Conservation (phyloP, 2,329 filamentous ascomycete genomes). For the Hirsutella rhossiliensis region DNA sequence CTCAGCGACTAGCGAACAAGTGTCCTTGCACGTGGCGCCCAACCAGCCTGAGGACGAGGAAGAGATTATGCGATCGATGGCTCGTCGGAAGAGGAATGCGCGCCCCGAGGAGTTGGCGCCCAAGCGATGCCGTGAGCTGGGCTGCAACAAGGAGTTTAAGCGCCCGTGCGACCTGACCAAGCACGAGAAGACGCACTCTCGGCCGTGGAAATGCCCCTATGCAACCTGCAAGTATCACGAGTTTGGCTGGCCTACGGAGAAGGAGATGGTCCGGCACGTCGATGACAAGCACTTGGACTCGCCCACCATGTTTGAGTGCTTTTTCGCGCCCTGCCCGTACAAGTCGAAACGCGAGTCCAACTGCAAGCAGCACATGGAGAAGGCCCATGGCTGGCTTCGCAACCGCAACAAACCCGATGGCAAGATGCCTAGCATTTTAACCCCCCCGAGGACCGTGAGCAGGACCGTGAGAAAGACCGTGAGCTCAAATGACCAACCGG, state of each 20-base stretch:
- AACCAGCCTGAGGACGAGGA: conserved; percentile 48
- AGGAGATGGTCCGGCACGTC: conserved; percentile 89
- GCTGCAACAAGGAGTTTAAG: conserved; percentile 87
- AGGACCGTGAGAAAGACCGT: too few relatives aligned
- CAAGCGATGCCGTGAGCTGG: conserved; percentile 61
- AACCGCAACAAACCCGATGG: conserved; percentile 86
- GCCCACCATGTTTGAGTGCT: conserved; percentile 73
- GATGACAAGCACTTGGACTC: conserved; percentile 91
- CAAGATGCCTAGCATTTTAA: conserved; percentile 29
- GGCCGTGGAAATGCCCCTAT: conserved; percentile 86
- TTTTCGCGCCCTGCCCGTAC: conserved; percentile 76
- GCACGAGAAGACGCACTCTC: conserved; percentile 94
- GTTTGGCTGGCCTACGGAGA: conserved; percentile 91
- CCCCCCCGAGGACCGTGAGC: too few relatives aligned
- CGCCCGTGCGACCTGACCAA: conserved; percentile 95
- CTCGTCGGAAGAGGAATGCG: conserved; percentile 86
- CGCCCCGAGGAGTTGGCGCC: conserved; percentile 71
- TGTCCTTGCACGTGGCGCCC: too few relatives aligned
- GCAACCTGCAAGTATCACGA: conserved; percentile 79
- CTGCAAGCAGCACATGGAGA: conserved; percentile 98
- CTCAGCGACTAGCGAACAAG: too few relatives aligned
- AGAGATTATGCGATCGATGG: conserved; percentile 83
- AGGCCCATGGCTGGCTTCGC: conserved; percentile 84
- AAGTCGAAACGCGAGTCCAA: conserved; percentile 93
- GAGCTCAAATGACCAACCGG: too few relatives aligned